Evolutionary conservation across 2,329 filamentous ascomycete species (phyloP), one percentile per base, ranked within the genome.

Genomic region (Orbilia ellipsospora): DNA sequence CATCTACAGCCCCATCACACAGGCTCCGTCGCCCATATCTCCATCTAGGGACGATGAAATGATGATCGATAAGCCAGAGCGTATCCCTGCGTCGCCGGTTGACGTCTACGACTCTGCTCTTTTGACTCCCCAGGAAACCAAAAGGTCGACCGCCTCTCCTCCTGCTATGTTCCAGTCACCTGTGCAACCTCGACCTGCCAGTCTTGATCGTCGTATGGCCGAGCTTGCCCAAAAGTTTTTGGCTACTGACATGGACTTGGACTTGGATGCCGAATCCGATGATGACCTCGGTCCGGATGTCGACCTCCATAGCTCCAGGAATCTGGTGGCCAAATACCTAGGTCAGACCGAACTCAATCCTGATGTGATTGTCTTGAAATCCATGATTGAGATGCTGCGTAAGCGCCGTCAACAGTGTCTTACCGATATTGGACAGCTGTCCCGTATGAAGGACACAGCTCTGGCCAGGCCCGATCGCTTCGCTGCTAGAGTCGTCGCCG

Each of bases 71-170:
- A 69, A 75, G 54, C 64, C 64, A 18, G 45, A 64, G 2, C 60
- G 51, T 18, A 54, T 45, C 15, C 51, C 42, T 31, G 52, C 59
- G 31, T 64, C 72, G 36, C 59, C 59, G 57, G 64, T 54, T 65
- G 72, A 75, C 51, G 40, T 59, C 52, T 75, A 64, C 31, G 72
- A 75, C 40, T 40, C 59, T 16, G 64, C 72, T 51, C 60, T 75
- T 42, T 56, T 75, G 72, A 75, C 72, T 28, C 72, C 72, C 20
- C 72, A 65, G 59, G 72, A 75, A 75, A 75, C 72, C 5, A 75
- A 75, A 40, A 69, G 72, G 54, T 69, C 72, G 23, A 75, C 72
- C 7, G 72, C 57, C 54, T 75, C 72, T 4, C 72, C 72, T 61
- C 72, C 72, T 28, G 72, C 42, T 36, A 75, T 69, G 44, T 75